Base-by-base conservation (phyloP, 2,329 filamentous ascomycete species). In the Exutisphaerella laricina region DNA sequence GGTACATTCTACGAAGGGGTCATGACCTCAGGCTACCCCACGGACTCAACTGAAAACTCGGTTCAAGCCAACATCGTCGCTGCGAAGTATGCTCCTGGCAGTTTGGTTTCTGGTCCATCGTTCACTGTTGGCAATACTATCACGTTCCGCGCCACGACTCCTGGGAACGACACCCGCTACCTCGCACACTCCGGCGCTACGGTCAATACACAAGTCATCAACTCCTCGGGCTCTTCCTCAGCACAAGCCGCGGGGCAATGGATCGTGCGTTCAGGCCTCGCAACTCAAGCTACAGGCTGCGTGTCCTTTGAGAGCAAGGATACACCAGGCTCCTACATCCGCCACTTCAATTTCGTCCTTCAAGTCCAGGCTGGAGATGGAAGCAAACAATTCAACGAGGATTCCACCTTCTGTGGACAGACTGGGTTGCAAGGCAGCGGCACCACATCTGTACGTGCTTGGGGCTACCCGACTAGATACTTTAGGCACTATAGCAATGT, bases 1-100 rank as follows among this genome's bases (percentile, higher is more conserved):
- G 79, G 79, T 18, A 57, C 50, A 3, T 59, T 59, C 46, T 60
- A 82, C 58, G 79, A 83, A 61, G 79, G 79, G 14, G 78, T 75
- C 21, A 80, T 83, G 77, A 82, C 78, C 9, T 63, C 68, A 0
- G 78, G 78, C 1, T 83, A 80, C 52, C 79, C 79, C 0, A 70
- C 74, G 2, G 78, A 82, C 50, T 70, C 68, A 6, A 77, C 72
- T 2, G 79, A 83, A 60, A 70, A 73, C 58, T 48, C 57, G 2
- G 58, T 61, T 2, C 58, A 58, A 60, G 76, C 73, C 38, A 67
- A 83, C 54, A 75, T 83, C 43, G 76, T 77, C 0, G 75, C 75
- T 0, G 78, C 78, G 13, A 70, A 70, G 44, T 83, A 83, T 47
- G 70, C 71, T 7, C 62, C 59, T 0, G 62, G 59, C 1, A 68